Conservation (phyloP, 192 early-diverging fungal species). For the Rhizophagus clarus region DNA sequence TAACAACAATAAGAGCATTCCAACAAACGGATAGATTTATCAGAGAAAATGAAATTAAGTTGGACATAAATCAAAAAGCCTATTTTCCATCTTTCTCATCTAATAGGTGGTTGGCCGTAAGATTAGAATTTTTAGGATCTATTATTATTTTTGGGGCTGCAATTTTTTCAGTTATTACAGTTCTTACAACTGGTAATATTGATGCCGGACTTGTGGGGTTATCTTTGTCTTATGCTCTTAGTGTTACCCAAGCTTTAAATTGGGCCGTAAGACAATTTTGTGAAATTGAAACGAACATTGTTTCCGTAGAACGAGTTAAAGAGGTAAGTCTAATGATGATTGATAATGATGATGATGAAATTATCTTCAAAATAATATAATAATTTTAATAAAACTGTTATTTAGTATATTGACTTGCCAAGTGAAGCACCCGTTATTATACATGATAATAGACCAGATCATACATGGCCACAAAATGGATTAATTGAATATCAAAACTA, state of each 20-base stretch:
- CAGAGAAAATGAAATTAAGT: slow-evolving; percentile 60
- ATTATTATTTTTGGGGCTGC: slow-evolving; percentile 80
- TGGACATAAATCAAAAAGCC: slow-evolving; percentile 81
- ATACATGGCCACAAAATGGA: slow-evolving; percentile 77
- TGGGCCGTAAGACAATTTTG: slow-evolving; percentile 88
- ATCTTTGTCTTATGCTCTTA: slow-evolving; percentile 67
- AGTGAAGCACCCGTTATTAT: slow-evolving; percentile 79
- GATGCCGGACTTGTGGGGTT: slow-evolving; percentile 75
- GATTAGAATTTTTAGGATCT: slow-evolving; percentile 71
- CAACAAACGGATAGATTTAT: slow-evolving; percentile 67
- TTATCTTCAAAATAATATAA: too few relatives aligned
- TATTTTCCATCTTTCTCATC: slow-evolving; percentile 74
- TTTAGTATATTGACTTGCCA: slow-evolving; percentile 78
- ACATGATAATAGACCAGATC: slow-evolving; percentile 54
- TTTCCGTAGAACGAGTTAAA: slow-evolving; percentile 75
- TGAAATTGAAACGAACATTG: slow-evolving; percentile 77
- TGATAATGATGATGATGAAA: too few relatives aligned
- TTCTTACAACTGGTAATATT: slow-evolving; percentile 52
- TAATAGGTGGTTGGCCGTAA: slow-evolving; percentile 70
- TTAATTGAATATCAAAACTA: slow-evolving; percentile 75
- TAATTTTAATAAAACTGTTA: slow-evolving; percentile 29
- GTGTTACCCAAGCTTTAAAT: slow-evolving; percentile 80
- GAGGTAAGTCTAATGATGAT: slow-evolving; percentile 44
- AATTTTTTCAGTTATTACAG: slow-evolving; percentile 67
- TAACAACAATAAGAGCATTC: slow-evolving; percentile 83